Evolutionary conservation across 768 basidiomycete genomes (phyloP).

Genomic region (Suillus occidentalis): DNA sequence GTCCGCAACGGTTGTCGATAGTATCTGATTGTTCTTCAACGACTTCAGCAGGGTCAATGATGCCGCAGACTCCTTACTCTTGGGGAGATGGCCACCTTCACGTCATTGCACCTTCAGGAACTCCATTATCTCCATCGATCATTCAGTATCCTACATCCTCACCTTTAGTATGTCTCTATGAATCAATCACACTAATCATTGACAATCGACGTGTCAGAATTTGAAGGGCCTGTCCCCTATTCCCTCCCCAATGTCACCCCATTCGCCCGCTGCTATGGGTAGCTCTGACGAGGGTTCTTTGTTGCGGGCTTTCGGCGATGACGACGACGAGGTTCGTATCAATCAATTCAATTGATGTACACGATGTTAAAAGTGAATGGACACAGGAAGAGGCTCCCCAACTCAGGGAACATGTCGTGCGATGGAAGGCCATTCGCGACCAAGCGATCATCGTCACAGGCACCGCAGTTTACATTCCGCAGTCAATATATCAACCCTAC

Average conservation of each 20-base stretch:
- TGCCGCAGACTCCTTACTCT: background rate
- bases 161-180: background rate
- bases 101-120: background rate
- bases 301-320: background rate
- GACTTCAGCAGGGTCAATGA: background rate
- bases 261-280: background rate
- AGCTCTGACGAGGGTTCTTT: background rate
- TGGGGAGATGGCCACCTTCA: background rate
- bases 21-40: conserved; percentile 5
- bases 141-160: background rate
- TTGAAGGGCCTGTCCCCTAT: background rate
- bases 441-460: conserved; percentile 21
- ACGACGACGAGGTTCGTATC: background rate
- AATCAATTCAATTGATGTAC: background rate
- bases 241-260: background rate
- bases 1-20: background rate
- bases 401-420: conserved; percentile 25
- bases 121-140: background rate
- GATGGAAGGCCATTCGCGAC: conserved; percentile 25
- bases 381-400: conserved; percentile 24
- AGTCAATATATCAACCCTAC: conserved; percentile 72
- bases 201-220: background rate
- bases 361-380: background rate
- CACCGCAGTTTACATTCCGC: conserved; percentile 60
- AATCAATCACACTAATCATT: background rate